Evolutionary conservation across 1,284 basidiomycete species (phyloP).

Genomic region (Rhodotorula sp.): DNA sequence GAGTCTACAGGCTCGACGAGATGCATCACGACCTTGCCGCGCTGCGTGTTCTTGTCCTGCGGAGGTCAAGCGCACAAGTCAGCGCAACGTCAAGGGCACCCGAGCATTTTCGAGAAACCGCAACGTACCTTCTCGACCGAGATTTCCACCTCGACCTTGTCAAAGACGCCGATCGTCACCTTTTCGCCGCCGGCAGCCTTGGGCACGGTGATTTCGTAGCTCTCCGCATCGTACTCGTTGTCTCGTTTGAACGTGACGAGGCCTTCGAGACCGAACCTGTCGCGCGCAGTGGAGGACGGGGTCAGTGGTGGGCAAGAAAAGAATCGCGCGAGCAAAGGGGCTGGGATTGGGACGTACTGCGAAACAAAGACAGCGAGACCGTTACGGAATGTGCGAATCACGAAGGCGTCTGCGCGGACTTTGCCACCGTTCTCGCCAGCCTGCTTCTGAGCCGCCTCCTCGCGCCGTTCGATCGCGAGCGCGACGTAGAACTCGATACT

Average conservation of each 20-base stretch:
- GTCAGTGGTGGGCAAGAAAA: constrained; percentile 35
- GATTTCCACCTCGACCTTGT: constrained; percentile 85
- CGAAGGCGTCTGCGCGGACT: constrained; percentile 84
- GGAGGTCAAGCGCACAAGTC: not conserved
- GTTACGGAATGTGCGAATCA: constrained; percentile 91
- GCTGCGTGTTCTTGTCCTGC: constrained; percentile 82
- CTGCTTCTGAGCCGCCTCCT: constrained; percentile 58
- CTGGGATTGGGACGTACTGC: constrained; percentile 59
- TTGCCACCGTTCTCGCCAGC: constrained; percentile 50
- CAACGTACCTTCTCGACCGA: constrained; percentile 71
- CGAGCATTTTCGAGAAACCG: not conserved
- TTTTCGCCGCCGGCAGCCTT: constrained; percentile 54
- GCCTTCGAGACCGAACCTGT: constrained; percentile 87
- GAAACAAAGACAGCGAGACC: constrained; percentile 94
- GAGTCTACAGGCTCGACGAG: constrained; percentile 61
- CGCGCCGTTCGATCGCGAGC: constrained; percentile 65
- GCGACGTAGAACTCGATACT: constrained; percentile 98
- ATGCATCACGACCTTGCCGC: constrained; percentile 87
- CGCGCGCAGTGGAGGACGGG: not conserved
- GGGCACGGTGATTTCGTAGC: constrained; percentile 67
- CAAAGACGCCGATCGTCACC: constrained; percentile 72
- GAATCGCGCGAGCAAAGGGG: not conserved
- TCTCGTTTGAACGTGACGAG: constrained; percentile 89
- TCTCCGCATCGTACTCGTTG: constrained; percentile 84
- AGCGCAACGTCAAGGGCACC: not conserved